Evolutionary conservation across 140 eudicot genomes (phyloP), one percentile per base, ranked within the genome.

Genomic region (Erigeron philadelphicus): DNA sequence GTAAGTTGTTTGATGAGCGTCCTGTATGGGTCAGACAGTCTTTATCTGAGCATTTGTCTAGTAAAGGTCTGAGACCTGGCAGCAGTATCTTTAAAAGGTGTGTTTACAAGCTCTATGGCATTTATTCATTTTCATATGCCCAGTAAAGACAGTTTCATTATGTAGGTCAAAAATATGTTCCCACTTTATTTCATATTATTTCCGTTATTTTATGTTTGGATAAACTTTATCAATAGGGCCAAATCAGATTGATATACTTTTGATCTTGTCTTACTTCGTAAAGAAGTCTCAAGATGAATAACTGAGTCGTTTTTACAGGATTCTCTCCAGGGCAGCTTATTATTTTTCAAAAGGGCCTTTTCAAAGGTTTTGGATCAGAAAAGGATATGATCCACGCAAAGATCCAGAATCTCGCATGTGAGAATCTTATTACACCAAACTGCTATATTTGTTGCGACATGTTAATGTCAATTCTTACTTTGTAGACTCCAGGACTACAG

Each of bases 311-410:
- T 49, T 64, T 68, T 43, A 25, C 86, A 91, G 97, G 85, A 88
- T 88, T 83, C 93, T 92, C 44, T 84, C 79, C 68, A 72, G 85
- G 58, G 81, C 83, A 23, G 93, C 96, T 67, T 92, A 92, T 80
- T 88, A 92, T 71, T 92, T 92, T 78, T 68, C 85, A 49, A 84
- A 84, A 59, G 98, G 98, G 52, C 98, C 98, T 11, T 92, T 81
- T 74, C 87, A 64, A 68, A 80, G 85, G 75, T 92, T 92, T 76
- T 88, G 85, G 86, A 92, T 88, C 78, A 86, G 88, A 72, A 92
- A 87, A 83, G 98, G 96, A 60, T 92, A 92, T 69, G 98, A 92
- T 79, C 98, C 96, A 58, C 96, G 96, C 56, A 88, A 92, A 76
- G 98, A 92, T 78, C 85, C 95, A 31, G 98, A 92, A 78, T 92